phyloP scores from a whole-genome alignment of 1,284 basidiomycete species.

The Microbotryum lychnidis-dioicae region DNA sequence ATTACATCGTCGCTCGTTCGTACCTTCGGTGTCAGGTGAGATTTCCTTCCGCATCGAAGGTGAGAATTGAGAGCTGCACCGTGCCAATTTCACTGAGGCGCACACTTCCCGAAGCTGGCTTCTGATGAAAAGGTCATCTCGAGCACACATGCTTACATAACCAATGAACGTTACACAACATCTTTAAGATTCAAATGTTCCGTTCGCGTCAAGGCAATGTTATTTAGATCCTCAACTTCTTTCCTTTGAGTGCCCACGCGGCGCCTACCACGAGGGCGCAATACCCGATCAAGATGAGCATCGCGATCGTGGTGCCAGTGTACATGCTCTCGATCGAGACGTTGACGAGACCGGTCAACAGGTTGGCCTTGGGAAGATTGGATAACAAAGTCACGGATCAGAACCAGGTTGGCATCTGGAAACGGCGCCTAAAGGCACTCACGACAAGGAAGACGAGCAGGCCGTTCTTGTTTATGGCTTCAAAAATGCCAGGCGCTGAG shows the following conservation, averaged over 20 bases:
- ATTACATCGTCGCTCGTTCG: too few species aligned
- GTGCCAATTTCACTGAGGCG: too few species aligned
- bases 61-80: too few species aligned
- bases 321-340: conserved; percentile 77
- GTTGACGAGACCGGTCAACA: conserved; percentile 79
- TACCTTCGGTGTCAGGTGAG: too few species aligned
- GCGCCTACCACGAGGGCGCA: conserved; percentile 51
- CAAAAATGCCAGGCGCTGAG: conserved; percentile 55
- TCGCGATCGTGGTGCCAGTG: conserved; percentile 50
- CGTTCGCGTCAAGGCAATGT: neutral
- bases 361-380: conserved; percentile 57
- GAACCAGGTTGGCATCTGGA: neutral
- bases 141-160: too few species aligned
- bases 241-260: conserved; percentile 51
- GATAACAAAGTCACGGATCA: neutral
- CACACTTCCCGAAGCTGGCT: too few species aligned
- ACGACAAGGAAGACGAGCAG: conserved; percentile 74
- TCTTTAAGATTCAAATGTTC: too few species aligned
- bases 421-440: conserved; percentile 38
- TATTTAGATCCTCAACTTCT: conserved; percentile 19
- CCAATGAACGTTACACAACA: too few species aligned
- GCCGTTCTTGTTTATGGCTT: conserved; percentile 74
- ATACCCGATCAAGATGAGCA: conserved; percentile 62
- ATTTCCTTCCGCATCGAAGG: too few species aligned
- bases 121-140: too few species aligned